Evolutionary conservation across 345 rosid species (phyloP).

Genomic region (Sonneratia caseolaris): DNA sequence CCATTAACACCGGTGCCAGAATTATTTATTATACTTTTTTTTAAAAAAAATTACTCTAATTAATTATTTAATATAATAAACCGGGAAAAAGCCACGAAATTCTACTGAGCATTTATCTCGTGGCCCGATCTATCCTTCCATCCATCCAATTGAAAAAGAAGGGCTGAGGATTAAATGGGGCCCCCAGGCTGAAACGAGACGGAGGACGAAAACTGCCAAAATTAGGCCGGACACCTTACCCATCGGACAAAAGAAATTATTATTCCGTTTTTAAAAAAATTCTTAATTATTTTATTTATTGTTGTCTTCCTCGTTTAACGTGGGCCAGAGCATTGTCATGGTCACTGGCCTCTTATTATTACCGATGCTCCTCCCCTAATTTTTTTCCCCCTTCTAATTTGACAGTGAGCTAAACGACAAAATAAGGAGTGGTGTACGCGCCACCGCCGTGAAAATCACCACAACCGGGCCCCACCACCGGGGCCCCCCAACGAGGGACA

Average conservation of each 20-base stretch:
- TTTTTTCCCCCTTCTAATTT: no score
- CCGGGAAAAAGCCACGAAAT: no score
- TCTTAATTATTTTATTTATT: background rate
- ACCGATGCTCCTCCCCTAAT: background rate
- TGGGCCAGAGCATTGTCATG: background rate
- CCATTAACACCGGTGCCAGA: no score
- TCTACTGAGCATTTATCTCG: no score
- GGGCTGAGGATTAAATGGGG: no score
- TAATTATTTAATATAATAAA: no score
- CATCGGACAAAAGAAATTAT: background rate
- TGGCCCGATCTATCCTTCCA: no score
- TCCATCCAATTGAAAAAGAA: no score
- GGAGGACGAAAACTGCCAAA: conserved; percentile 1
- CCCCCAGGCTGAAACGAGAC: background rate
- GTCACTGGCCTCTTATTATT: background rate
- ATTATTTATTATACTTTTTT: no score
- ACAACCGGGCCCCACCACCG: background rate
- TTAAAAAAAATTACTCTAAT: no score
- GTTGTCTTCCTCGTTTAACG: background rate
- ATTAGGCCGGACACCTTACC: conserved; percentile 5
- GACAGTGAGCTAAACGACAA: background rate
- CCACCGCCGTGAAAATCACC: background rate
- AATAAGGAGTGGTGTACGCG: background rate
- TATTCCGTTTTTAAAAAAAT: no score
- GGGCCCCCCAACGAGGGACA: background rate